Percentiles rank a stretch among this genome's conserved stretches.
Evolutionary conservation across 306 rosid species (phyloP).

Genomic region (Malus sieversii): DNA sequence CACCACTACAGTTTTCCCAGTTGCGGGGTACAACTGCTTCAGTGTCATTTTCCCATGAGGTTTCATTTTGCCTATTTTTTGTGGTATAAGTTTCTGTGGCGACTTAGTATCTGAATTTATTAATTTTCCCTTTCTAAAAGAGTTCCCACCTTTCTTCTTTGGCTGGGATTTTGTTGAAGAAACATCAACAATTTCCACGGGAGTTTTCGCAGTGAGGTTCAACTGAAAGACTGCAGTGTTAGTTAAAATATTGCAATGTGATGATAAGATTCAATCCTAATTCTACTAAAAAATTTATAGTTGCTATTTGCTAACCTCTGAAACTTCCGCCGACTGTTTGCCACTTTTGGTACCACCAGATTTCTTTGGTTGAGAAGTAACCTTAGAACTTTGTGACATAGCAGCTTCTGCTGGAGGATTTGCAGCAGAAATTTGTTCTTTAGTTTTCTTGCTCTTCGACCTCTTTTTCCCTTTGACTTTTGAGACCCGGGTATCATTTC

Average conservation of each 20-base stretch:
- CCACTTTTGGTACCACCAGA: constrained; percentile 15
- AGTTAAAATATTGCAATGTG: constrained; percentile 24
- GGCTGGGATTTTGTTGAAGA: constrained; percentile 33
- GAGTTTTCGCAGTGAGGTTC: constrained; percentile 19
- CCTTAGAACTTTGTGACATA: constrained; percentile 20
- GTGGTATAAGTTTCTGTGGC: constrained; percentile 21
- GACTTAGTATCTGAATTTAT: constrained; percentile 15
- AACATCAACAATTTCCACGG: constrained; percentile 23
- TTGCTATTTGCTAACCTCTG: constrained; percentile 37
- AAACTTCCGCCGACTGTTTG: constrained; percentile 4
- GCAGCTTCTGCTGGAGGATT: constrained; percentile 19
- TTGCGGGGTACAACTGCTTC: constrained; percentile 66
- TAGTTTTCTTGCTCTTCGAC: constrained; percentile 39
- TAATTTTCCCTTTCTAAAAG: constrained; percentile 23
- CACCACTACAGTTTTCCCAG: constrained; percentile 69
- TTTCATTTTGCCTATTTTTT: constrained; percentile 24
- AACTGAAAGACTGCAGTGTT: constrained; percentile 46
- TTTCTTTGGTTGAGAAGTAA: constrained; percentile 33
- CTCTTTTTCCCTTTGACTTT: constrained; percentile 33
- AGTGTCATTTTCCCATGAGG: constrained; percentile 24
- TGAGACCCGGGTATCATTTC: constrained; percentile 19
- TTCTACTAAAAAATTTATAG: neutral
- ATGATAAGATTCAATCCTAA: neutral
- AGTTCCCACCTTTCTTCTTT: constrained; percentile 40
- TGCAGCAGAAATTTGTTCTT: constrained; percentile 19